phyloP scores from a whole-genome alignment of 1,139 yeast species.

The Nakaseomyces bracarensis region DNA sequence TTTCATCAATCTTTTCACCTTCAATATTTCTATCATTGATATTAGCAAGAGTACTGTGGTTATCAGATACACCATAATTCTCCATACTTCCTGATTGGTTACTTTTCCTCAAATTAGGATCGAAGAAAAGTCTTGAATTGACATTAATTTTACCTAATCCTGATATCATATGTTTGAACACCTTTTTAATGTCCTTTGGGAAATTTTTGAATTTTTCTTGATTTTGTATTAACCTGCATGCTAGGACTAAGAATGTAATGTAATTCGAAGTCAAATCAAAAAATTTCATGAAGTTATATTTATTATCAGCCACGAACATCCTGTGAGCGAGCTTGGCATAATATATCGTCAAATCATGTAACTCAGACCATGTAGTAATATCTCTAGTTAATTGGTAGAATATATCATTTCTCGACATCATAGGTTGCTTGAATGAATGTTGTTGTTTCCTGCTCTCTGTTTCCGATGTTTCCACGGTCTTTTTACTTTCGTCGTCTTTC shows the following conservation, averaged over 20 bases:
- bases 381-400: conserved; percentile 54
- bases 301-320: conserved; percentile 43
- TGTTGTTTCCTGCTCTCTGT: conserved; percentile 1
- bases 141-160: conserved; percentile 53
- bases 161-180: conserved; percentile 44
- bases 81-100: neutral
- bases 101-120: conserved; percentile 21
- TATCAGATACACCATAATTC: neutral
- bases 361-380: conserved; percentile 48
- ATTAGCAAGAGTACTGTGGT: neutral
- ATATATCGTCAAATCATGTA: conserved; percentile 40
- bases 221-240: conserved; percentile 45
- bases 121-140: conserved; percentile 48
- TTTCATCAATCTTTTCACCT: conserved; percentile 5
- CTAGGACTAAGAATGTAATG: conserved; percentile 41
- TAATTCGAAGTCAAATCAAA: conserved; percentile 44
- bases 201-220: conserved; percentile 42
- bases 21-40: conserved; percentile 6
- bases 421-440: conserved; percentile 3
- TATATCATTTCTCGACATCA: conserved; percentile 28
- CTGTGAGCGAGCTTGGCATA: conserved; percentile 42
- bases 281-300: conserved; percentile 44
- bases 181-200: conserved; percentile 40
- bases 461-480: neutral
- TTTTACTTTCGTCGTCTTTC: neutral